Base-by-base conservation (phyloP, 2,329 filamentous ascomycete genomes). In the Fusarium keratoplasticum region DNA sequence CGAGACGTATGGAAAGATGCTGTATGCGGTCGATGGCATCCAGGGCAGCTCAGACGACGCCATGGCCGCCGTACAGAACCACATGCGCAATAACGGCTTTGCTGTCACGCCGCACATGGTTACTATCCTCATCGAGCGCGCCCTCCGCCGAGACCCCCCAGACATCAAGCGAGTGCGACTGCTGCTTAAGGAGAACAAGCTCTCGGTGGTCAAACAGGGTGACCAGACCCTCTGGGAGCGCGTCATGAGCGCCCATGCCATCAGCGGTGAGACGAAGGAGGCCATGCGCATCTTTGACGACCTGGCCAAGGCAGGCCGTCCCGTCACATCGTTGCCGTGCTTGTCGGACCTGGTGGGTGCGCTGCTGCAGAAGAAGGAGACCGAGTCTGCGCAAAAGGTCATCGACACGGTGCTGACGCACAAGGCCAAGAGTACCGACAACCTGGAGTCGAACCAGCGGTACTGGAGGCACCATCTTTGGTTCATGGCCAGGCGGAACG, bases 161-260 rank as follows among this genome's bases (percentile, higher is more conserved):
- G 87, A 93, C 74, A 83, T 93, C 33, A 81, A 83, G 2, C 88
- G 89, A 16, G 87, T 94, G n/a, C 87, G 90, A 40, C 80, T 81
- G 0, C 84, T 95, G 5, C 89, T 94, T 22, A 82, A 85, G 25
- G 89, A 93, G 78, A 85, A 86, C 67, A 82, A 89, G 27, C 83
- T 88, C 70, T 72, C 64, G 3, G 74, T 65, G 67, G 76, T 82
- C 57, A 61, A 69, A 7, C 71, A 79, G 57, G 83, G 82, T 63
- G 92, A 95, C 80, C 85, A 86, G 70, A 86, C 91, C 16, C 90
- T 95, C 75, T 95, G 91, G 87, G 92, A 94, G 81, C 88, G 91
- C 62, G 86, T 93, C 70, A 88, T 95, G 72, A 89, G 90, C 78
- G 92, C 92, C 2, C 94, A 92, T 79, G 89, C 92, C 9, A 74